Evolutionary conservation across 208 protist genomes (phyloP), one percentile per base, ranked within the genome.

Genomic region (Angomonas ambiguus): DNA sequence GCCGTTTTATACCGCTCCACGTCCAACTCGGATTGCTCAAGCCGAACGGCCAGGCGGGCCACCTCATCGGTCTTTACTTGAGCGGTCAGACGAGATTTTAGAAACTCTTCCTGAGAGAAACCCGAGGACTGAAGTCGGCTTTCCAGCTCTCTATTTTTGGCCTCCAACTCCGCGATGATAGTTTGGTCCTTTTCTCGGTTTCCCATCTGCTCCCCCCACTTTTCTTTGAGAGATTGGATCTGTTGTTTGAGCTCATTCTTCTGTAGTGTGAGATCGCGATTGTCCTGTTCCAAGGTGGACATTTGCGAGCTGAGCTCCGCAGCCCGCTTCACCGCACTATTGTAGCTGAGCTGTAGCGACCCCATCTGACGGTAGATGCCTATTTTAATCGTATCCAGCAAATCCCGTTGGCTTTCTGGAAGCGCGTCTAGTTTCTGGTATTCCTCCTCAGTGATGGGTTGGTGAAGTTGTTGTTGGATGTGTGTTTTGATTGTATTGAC

Each of bases 51-150:
- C 10, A 93, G 76, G n/a, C 86, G 78, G 11, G 89, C 82, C 0
- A 86, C 84, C 51, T 95, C 89, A 34, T 93, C 86, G 18, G 84
- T 93, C 63, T 92, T 95, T 24, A 90, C 58, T 59, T 89, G 85
- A 18, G 89, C 84, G 35, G 72, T 88, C 1, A 95, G 63, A 69
- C 91, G 91, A 0, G 86, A 84, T 0, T 82, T 80, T 20, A 95
- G 72, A 68, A 87, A 91, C 69, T 92, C 80, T 69, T 95, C 89
- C 57, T 95, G 89, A 51, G 92, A 83, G 18, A 89, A 60, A 31
- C 76, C 80, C 32, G 78, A 70, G 3, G 70, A 76, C 51, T 76
- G 76, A 16, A 84, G 66, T 57, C 79, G 74, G 22, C 67, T 58
- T 63, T 95, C 82, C 20, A 91, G 20, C 24, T 91, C 79, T 32